phyloP scores from a whole-genome alignment of 2,329 filamentous ascomycete species.

The Diplodia corticola region DNA sequence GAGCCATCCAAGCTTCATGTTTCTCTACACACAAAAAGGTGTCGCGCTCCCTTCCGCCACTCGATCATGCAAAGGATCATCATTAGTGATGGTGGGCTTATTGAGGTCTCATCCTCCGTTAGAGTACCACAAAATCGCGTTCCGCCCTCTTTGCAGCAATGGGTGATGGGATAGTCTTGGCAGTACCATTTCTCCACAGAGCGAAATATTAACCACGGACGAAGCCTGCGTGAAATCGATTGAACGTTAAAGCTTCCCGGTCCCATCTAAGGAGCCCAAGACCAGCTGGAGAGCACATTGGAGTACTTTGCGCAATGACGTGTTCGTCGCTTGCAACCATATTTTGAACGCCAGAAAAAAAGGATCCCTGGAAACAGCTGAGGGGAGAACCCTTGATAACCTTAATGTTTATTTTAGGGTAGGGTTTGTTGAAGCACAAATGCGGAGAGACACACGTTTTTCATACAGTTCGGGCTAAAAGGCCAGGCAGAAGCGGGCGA shows the following conservation, averaged over 20 bases:
- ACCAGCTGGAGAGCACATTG: neutral
- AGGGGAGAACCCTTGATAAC: neutral
- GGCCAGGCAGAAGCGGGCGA: neutral
- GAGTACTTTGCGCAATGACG: neutral
- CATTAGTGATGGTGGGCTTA: too few relatives aligned
- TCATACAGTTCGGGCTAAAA: too few relatives aligned
- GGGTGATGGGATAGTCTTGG: neutral
- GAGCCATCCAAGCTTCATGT: neutral
- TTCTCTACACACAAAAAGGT: neutral
- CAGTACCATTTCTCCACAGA: neutral
- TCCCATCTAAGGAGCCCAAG: neutral
- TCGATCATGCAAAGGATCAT: neutral
- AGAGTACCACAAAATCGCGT: too few relatives aligned
- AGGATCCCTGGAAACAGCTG: neutral
- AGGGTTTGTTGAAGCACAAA: neutral
- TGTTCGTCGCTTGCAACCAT: neutral
- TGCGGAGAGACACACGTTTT: too few relatives aligned
- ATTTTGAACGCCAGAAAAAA: neutral
- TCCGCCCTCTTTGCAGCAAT: too few relatives aligned
- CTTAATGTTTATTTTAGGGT: neutral
- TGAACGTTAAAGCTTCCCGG: neutral
- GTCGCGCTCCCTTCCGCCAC: neutral
- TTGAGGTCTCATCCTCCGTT: too few relatives aligned
- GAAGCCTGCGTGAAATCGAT: neutral
- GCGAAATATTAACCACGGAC: too few relatives aligned